A percentile compares a stretch with the other conserved stretches of the same genome.
phyloP scores from a whole-genome alignment of 441 rosid species.

The Eruca vesicaria region DNA sequence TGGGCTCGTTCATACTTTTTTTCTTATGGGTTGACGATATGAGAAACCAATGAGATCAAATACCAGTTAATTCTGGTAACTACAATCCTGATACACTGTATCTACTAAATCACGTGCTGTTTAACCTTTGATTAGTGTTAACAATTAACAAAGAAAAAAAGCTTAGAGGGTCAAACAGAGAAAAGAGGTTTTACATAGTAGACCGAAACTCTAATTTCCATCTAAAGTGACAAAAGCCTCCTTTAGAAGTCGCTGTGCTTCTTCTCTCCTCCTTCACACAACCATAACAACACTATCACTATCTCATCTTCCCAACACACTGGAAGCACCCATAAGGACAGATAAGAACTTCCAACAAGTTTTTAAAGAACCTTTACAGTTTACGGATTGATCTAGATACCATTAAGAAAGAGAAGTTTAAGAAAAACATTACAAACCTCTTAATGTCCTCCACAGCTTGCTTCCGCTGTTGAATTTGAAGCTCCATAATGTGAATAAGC shows the following conservation, averaged over 20 bases:
- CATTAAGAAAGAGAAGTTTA: neutral
- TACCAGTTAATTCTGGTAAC: neutral
- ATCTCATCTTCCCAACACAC: neutral
- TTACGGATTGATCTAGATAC: neutral
- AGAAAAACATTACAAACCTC: conserved; percentile 46
- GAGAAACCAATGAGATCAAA: too few relatives aligned
- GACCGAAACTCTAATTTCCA: conserved; percentile 41
- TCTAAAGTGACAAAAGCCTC: conserved; percentile 74
- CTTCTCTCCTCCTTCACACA: conserved; percentile 71
- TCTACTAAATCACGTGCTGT: neutral
- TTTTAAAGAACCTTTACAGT: neutral
- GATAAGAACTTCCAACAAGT: neutral
- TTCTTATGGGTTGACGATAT: too few relatives aligned
- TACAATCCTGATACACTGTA: neutral
- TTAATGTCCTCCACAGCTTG: conserved; percentile 94
- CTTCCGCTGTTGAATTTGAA: conserved; percentile 80
- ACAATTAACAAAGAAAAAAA: neutral
- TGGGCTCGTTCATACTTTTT: too few relatives aligned
- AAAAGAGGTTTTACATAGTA: neutral
- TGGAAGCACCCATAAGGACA: neutral
- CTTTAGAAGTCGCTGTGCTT: conserved; percentile 66
- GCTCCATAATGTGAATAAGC: conserved; percentile 81
- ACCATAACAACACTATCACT: neutral
- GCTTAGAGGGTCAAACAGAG: neutral
- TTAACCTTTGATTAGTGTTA: neutral